These are phyloP conservation scores for Dipteronia sinensis DNA, from an alignment of 345 rosid species.

Conservation along the genomic window DNA sequence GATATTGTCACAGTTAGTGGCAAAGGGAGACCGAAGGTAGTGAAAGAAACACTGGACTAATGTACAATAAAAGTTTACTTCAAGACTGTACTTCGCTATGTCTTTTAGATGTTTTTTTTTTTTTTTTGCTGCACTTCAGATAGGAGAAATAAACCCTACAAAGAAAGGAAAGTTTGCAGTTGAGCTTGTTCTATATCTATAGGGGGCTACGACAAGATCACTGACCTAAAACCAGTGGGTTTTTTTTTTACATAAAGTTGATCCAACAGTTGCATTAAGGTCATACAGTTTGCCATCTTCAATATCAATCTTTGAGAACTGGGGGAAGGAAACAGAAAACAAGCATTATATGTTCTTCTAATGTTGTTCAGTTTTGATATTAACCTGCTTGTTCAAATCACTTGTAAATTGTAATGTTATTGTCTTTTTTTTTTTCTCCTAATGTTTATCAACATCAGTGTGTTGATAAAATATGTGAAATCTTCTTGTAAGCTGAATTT, in stretches of 20 bases:
- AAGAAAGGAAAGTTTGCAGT: slow-evolving; percentile 80
- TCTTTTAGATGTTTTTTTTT: slow-evolving; percentile 12
- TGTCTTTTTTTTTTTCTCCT: too few relatives aligned
- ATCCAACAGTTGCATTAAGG: background rate
- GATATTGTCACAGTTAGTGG: slow-evolving; percentile 86
- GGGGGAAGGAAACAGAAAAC: too few relatives aligned
- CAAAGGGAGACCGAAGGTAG: slow-evolving; percentile 90
- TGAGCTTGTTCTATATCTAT: slow-evolving; percentile 73
- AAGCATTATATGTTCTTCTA: background rate
- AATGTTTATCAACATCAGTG: too few relatives aligned
- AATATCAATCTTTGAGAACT: background rate
- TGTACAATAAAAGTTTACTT: background rate
- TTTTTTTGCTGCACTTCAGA: too few relatives aligned
- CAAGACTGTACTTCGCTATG: background rate
- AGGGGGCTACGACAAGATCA: slow-evolving; percentile 16
- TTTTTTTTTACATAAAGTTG: too few relatives aligned
- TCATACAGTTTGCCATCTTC: background rate
- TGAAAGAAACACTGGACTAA: background rate
- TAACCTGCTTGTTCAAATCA: too few relatives aligned
- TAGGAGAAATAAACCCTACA: slow-evolving; percentile 77
- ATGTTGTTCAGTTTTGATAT: background rate
- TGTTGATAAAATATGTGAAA: too few relatives aligned
- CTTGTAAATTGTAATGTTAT: background rate
- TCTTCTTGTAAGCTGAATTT: too few relatives aligned
- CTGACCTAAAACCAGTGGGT: background rate